phyloP scores from a whole-genome alignment of 2,329 filamentous ascomycete species.

The Iodosphaeria phyllophila region DNA sequence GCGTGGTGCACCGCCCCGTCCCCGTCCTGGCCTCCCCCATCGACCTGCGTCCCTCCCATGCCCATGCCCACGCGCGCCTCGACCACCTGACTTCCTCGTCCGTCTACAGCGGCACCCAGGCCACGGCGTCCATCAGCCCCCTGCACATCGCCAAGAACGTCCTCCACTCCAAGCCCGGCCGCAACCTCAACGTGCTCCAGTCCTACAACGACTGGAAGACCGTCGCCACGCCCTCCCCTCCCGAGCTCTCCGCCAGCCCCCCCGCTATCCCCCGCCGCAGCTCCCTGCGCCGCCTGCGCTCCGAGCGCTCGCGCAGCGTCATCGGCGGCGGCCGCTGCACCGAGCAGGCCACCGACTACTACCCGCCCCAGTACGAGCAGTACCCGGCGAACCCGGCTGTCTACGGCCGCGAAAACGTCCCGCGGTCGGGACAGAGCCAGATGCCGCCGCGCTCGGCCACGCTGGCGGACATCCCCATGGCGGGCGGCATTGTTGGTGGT shows the following conservation, averaged over 20 bases:
- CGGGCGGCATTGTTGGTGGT: no score
- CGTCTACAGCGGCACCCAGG: conserved; percentile 4
- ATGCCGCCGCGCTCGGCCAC: no score
- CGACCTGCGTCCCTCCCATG: conserved; percentile 1
- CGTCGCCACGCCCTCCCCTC: conserved; percentile 1
- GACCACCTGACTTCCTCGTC: no score
- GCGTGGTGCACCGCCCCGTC: conserved; percentile 6
- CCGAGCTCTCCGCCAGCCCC: background rate
- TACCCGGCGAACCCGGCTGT: no score
- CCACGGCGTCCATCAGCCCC: conserved; percentile 8
- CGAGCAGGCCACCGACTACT: conserved; percentile 4
- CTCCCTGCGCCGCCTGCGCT: background rate
- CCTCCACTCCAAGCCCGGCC: conserved; percentile 1
- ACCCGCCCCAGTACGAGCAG: no score
- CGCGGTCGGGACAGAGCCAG: no score
- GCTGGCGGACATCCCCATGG: no score
- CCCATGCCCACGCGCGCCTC: no score
- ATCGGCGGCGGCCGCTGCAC: conserved; percentile 1
- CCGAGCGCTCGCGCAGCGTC: background rate
- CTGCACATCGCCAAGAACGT: conserved; percentile 2
- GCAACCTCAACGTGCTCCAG: conserved; percentile 5
- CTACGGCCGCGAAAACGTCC: no score
- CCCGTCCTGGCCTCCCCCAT: conserved; percentile 2
- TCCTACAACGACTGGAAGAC: conserved; percentile 7
- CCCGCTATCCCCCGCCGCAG: background rate